These are phyloP conservation scores for Silene uniflora DNA, from an alignment of 148 eudicot genomes.

Conservation along the genomic window DNA sequence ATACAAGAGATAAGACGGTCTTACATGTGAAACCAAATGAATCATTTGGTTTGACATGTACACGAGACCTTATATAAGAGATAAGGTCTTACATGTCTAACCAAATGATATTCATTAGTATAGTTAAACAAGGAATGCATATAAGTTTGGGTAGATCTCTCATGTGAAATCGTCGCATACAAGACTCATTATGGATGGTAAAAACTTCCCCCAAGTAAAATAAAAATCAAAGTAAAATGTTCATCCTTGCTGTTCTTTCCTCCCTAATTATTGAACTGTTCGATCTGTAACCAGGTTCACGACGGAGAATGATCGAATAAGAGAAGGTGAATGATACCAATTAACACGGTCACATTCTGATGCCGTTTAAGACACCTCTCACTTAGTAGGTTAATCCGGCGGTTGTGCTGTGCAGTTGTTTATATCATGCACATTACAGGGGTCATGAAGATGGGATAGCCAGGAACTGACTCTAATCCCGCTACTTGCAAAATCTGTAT, in stretches of 20 bases:
- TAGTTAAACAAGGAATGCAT: too few species aligned
- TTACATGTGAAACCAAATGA: too few species aligned
- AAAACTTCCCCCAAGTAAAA: too few species aligned
- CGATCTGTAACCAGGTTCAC: conserved; percentile 19
- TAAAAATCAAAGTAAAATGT: too few species aligned
- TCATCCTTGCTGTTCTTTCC: background rate
- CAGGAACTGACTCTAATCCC: conserved; percentile 10
- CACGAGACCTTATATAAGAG: too few species aligned
- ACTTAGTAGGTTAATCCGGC: background rate
- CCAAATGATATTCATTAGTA: too few species aligned
- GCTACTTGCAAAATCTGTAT: conserved; percentile 24
- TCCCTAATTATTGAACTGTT: background rate
- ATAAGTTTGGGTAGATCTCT: too few species aligned
- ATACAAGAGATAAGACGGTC: too few species aligned
- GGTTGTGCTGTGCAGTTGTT: conserved; percentile 6
- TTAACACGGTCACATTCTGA: background rate
- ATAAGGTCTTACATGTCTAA: too few species aligned
- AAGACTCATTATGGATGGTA: too few species aligned
- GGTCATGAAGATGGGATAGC: background rate
- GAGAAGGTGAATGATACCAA: background rate
- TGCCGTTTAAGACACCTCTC: background rate
- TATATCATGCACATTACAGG: conserved; percentile 8
- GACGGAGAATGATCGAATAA: conserved; percentile 14
- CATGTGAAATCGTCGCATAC: too few species aligned
- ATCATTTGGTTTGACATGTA: too few species aligned